Evolutionary conservation across 495 filamentous ascomycete genomes (phyloP).

Genomic region (Aspergillus sclerotioniger): DNA sequence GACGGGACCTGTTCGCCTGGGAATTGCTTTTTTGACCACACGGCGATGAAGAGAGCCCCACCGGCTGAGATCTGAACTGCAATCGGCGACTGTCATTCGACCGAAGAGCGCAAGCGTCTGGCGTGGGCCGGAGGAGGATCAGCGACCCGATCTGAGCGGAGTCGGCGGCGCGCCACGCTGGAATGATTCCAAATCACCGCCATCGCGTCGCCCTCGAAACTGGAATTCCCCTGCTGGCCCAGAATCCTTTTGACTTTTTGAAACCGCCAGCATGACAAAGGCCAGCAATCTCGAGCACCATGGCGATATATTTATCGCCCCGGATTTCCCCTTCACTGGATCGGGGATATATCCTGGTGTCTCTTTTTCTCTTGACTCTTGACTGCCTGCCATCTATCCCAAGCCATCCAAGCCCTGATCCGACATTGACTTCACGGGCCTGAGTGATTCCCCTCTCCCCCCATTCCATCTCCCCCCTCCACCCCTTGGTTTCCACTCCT

Average conservation of each 20-base stretch:
- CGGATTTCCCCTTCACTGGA: slow-evolving; percentile 12
- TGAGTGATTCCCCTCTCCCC: not conserved
- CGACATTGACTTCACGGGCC: not conserved
- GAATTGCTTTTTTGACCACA: slow-evolving; percentile 11
- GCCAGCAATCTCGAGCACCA: slow-evolving; percentile 13
- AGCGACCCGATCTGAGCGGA: slow-evolving; percentile 23
- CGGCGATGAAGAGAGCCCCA: slow-evolving; percentile 18
- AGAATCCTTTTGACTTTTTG: slow-evolving; percentile 8
- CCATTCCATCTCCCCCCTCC: too few relatives aligned
- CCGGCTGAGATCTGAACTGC: slow-evolving; percentile 19
- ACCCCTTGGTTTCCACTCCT: not conserved
- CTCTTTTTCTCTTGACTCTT: not conserved
- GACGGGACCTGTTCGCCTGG: slow-evolving; percentile 19
- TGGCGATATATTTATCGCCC: slow-evolving; percentile 25
- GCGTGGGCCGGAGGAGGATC: slow-evolving; percentile 19
- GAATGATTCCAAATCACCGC: slow-evolving; percentile 24
- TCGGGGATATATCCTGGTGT: not conserved
- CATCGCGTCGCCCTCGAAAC: slow-evolving; percentile 15
- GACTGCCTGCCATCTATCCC: slow-evolving; percentile 1
- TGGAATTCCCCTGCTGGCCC: slow-evolving; percentile 20
- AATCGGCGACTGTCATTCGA: slow-evolving; percentile 12
- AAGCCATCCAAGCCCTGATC: not conserved
- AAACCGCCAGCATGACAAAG: slow-evolving; percentile 21
- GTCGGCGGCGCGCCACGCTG: not conserved
- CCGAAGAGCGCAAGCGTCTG: slow-evolving; percentile 18